A percentile compares a stretch with the other conserved stretches of the same genome.
These are phyloP conservation scores for Hypsizygus ulmarius DNA, from an alignment of 1,284 basidiomycete genomes.

Conservation along the genomic window DNA sequence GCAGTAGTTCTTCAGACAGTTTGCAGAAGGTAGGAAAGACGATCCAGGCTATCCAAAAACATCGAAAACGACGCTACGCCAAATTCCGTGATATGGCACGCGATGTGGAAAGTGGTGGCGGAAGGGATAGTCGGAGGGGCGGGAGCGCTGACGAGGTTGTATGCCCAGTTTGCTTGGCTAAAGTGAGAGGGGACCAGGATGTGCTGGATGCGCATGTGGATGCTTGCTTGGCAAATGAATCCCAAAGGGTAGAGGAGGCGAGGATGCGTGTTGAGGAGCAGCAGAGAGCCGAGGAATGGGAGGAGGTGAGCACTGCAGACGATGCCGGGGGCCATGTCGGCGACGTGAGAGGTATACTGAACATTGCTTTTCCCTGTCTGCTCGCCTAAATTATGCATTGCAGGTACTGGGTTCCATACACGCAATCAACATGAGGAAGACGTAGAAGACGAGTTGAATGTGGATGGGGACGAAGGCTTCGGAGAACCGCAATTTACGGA, in stretches of 20 bases:
- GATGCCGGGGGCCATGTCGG: slow-evolving; percentile 41
- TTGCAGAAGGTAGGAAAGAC: slow-evolving; percentile 49
- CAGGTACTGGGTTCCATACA: slow-evolving; percentile 65
- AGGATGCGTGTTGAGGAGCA: slow-evolving; percentile 31
- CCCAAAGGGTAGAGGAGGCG: slow-evolving; percentile 42
- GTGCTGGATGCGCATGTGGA: slow-evolving; percentile 76
- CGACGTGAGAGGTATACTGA: slow-evolving; percentile 38
- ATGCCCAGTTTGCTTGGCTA: slow-evolving; percentile 65
- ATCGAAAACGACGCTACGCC: slow-evolving; percentile 59
- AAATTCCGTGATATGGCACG: slow-evolving; percentile 62
- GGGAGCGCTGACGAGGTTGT: slow-evolving; percentile 39
- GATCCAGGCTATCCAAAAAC: slow-evolving; percentile 56
- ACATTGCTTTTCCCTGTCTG: neutral
- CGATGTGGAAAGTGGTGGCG: slow-evolving; percentile 49
- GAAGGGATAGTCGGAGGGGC: slow-evolving; percentile 27
- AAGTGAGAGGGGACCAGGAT: slow-evolving; percentile 62
- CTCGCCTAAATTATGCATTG: slow-evolving; percentile 3
- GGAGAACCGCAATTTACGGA: slow-evolving; percentile 74
- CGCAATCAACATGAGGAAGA: slow-evolving; percentile 55
- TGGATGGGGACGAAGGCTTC: slow-evolving; percentile 74
- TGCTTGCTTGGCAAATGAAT: slow-evolving; percentile 63
- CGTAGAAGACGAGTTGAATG: slow-evolving; percentile 73
- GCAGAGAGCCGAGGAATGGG: slow-evolving; percentile 34
- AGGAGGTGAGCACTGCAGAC: slow-evolving; percentile 31
- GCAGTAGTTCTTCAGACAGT: slow-evolving; percentile 28